Evolutionary conservation across 495 filamentous ascomycete species (phyloP), one percentile per base, ranked within the genome.

Genomic region (Neurospora tetrasperma): DNA sequence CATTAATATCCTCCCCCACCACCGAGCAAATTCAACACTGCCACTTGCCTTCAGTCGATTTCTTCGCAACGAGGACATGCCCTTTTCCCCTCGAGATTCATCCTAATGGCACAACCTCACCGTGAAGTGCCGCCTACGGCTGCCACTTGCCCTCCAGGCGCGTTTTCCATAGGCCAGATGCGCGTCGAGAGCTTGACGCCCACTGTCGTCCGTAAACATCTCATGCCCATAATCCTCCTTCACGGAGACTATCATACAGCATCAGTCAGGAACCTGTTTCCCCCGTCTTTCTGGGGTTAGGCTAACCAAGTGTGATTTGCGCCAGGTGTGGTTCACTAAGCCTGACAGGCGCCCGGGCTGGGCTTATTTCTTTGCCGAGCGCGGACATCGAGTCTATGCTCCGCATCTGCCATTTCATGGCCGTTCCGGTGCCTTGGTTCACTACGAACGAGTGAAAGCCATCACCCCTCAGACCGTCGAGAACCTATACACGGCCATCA

Each of bases 211-310:
- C 54, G 5, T 6, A 66, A 38, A 66, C 9, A 7, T 66, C 27
- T 66, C 27, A 78, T 89, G 71, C 88, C 87, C 1, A 77, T 89
- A 23, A 76, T 90, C 59, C 84, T 89, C 69, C 82, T 88, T 48
- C 86, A 88, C 69, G 88, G 86, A 9, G 79, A 78, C 39, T 83
- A 79, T n/a, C 84, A 88, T 71, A 85, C 86, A 1, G 87, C 84
- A 43, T 82, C 83, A 5, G 87, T 89, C 80, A 74, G 83, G 48
- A 27, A 14, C 48, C 11, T n/a, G 6, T 11, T 48, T 23, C 23
- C 31, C 69, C 43, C 42, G 10, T 20, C 54, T 5, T 39, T 35
- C 40, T 11, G 23, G 20, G 7, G n/a, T 41, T 70, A 48, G 20
- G 42, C 27, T 39, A 27, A 20, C 59, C 35, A n/a, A 12, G 11